These are phyloP conservation scores for Kluyveromyces sp. DNA, from an alignment of 1,139 yeast genomes.

Conservation along the genomic window DNA sequence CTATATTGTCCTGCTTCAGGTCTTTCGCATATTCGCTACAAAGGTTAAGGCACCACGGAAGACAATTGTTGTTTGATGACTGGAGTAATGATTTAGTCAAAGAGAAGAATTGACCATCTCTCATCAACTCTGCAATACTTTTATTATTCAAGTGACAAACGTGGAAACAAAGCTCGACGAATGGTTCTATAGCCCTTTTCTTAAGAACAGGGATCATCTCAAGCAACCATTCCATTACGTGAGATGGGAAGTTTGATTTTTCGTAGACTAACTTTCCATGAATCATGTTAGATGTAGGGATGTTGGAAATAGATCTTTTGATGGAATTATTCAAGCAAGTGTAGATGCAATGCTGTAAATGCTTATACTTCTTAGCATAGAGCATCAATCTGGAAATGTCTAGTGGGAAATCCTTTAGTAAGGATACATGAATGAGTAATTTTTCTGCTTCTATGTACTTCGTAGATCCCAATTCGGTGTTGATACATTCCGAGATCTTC, in stretches of 20 bases:
- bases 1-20: conserved; percentile 3
- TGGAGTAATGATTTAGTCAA: conserved; percentile 5
- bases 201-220: conserved; percentile 7
- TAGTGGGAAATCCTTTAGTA: neutral
- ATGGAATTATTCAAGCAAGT: conserved; percentile 18
- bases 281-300: conserved; percentile 9
- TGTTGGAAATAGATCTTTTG: conserved; percentile 7
- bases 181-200: conserved; percentile 7
- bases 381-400: neutral
- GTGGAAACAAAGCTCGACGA: conserved; percentile 11
- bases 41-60: conserved; percentile 7
- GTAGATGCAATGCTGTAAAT: conserved; percentile 16
- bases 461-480: neutral
- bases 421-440: neutral
- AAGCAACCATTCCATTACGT: conserved; percentile 21
- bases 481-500: neutral
- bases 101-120: conserved; percentile 8
- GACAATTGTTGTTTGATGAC: conserved; percentile 1
- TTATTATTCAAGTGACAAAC: conserved; percentile 8
- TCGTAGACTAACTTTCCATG: conserved; percentile 2
- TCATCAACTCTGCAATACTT: conserved; percentile 6
- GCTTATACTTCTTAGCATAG: neutral
- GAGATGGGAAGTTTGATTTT: conserved; percentile 10
- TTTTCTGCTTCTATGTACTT: conserved; percentile 2
- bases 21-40: conserved; percentile 10